phyloP scores from a whole-genome alignment of 257 asterid genomes.

The Coffea eugenioides region DNA sequence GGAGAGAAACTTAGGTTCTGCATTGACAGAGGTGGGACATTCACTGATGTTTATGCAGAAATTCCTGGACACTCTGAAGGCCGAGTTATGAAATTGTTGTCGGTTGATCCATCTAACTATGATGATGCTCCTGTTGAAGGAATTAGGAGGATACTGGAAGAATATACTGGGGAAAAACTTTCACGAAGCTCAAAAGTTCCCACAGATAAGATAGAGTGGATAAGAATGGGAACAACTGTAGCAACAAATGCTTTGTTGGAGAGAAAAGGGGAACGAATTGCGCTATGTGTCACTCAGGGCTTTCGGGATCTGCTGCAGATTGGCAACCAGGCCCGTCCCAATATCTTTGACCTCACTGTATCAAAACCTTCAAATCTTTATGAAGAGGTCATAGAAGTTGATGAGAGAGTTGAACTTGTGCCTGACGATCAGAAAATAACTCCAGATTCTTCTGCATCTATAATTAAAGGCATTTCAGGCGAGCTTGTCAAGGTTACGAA shows the following conservation, averaged over 20 bases:
- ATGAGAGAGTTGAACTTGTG: constrained; percentile 90
- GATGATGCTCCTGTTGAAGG: constrained; percentile 99
- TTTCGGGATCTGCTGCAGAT: constrained; percentile 87
- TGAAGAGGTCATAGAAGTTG: constrained; percentile 88
- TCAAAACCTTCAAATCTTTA: constrained; percentile 85
- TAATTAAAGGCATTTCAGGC: constrained; percentile 78
- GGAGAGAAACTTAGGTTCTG: constrained; percentile 76
- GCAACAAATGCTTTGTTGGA: constrained; percentile 93
- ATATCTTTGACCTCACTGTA: constrained; percentile 91
- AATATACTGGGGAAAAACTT: constrained; percentile 65
- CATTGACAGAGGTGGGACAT: constrained; percentile 96
- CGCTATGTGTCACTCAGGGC: constrained; percentile 82
- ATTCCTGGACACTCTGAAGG: constrained; percentile 85
- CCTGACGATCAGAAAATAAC: constrained; percentile 36
- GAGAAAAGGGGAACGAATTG: constrained; percentile 92
- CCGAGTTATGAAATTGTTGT: constrained; percentile 81
- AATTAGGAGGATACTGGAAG: constrained; percentile 85
- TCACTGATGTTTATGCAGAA: constrained; percentile 96
- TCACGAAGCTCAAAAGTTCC: constrained; percentile 80
- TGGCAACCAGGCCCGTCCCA: constrained; percentile 94
- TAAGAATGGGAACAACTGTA: constrained; percentile 98
- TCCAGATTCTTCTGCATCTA: constrained; percentile 38
- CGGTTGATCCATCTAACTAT: constrained; percentile 93
- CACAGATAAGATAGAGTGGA: constrained; percentile 93
- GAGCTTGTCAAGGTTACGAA: constrained; percentile 79